Base-by-base conservation (phyloP, 179 eudicot genomes). In the Heliamphora ciliata region DNA sequence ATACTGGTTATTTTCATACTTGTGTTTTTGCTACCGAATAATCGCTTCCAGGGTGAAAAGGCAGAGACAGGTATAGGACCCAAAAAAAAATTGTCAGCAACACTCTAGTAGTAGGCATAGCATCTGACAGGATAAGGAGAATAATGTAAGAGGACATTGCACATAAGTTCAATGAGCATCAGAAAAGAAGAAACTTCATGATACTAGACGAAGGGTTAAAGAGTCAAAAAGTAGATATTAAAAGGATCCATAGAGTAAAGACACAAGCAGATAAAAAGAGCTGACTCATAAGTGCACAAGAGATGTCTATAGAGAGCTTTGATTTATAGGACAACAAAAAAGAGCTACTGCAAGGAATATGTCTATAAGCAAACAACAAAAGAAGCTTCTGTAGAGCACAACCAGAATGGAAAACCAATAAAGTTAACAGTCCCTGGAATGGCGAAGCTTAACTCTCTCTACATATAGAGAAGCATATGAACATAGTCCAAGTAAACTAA, bases 401-500 rank as follows among this genome's bases (percentile, higher is more conserved):
- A 51, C 10, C 24, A 5, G 48, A 48, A 71, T 46, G 55, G 75
- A 68, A 68, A 40, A 15, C 50, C 66, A 15, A 17, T 68, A 68
- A 68, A 8, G 40, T 31, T 31, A 1, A 31, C 40, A 31, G 40
- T 31, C 40, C 40, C 40, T 31, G 40, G 40, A 40, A 17, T 68
- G 3, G 44, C 21, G 48, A 47, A 73, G 77, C 58, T 44, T 73
- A 73, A 51, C 60, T 61, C 52, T n/a, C 46, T 74, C 56, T 10
- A 54, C 9, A 54, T 0, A 74, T 74, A 17, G 11, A 46, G 47
- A 40, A 74, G 18, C 54, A 74, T 9, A 4, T 10, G 8, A 52
- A 74, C 60, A 18, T 9, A 21, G 61, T 74, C 46, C 77, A 74
- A 74, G 77, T 52, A 54, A 74, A 74, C 77, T 74, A 54, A 46